Base-by-base conservation (phyloP, 768 basidiomycete genomes). In the Atractiella rhizophila region DNA sequence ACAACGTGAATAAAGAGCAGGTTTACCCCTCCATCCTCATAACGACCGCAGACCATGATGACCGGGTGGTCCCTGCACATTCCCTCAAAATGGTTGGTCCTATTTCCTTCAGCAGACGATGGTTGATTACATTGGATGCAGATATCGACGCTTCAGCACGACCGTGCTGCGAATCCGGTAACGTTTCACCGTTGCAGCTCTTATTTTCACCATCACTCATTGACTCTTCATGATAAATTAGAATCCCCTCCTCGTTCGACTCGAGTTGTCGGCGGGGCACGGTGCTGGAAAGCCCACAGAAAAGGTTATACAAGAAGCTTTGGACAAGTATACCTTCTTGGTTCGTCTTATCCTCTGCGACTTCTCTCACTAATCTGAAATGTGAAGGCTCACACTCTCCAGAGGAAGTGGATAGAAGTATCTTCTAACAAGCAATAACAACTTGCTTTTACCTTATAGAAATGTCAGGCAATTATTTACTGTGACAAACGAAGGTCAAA, bases 31-130 rank as follows among this genome's bases (percentile, higher is more conserved):
- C 80, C 0, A 63, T 64, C n/a, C 54, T 82, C 43, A 62, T 83
- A 18, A 40, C 54, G 27, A 54, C 52, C 1, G 51, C 47, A 4
- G 48, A 56, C 32, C 51, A 51, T 46, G 79, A 81, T 49, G 76
- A 79, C 51, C 73, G 79, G 26, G 79, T 82, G n/a, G 77, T 81
- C 4, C 51, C 45, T 4, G 60, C 76, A 55, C 78, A 79, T 57
- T 75, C 76, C 9, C 35, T 12, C 35, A 9, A 12, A 12, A 20
- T 36, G 9, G 13, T 21, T 36, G 35, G 21, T 10, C 9, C 76
- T 77, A 1, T 61, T 78, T 54, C 80, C 81, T 58, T 76, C 77
- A 8, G n/a, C n/a, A n/a, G n/a, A n/a, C n/a, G n/a, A n/a, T n/a
- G n/a, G n/a, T n/a, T n/a, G n/a, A n/a, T n/a, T n/a, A n/a, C n/a